These are phyloP conservation scores for Aristolochia californica DNA, from an alignment of 164 flowering plant genomes.

Conservation along the genomic window DNA sequence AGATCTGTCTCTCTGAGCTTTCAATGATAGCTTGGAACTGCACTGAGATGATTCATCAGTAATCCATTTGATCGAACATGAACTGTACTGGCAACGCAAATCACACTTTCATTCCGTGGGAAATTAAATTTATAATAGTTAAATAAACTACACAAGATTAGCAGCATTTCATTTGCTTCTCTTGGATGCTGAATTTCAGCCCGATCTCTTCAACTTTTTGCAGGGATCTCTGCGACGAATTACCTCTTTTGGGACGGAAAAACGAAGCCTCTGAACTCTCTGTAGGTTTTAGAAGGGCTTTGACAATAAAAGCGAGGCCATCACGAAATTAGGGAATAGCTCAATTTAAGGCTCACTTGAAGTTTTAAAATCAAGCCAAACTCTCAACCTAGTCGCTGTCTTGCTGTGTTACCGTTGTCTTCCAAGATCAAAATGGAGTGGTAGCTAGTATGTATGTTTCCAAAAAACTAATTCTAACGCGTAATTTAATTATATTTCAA, in stretches of 20 bases:
- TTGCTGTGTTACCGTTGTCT: too few relatives aligned
- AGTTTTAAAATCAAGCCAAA: too few relatives aligned
- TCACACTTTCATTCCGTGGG: background rate
- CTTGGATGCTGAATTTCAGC: conserved; percentile 37
- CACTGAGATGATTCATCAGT: background rate
- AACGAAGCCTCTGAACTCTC: conserved; percentile 65
- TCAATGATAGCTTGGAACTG: too few relatives aligned
- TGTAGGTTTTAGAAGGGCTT: conserved; percentile 35
- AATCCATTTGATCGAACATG: too few relatives aligned
- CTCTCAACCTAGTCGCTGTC: too few relatives aligned
- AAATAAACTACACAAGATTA: background rate
- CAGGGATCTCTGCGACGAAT: conserved; percentile 67
- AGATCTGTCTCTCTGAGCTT: too few relatives aligned
- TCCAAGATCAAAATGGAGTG: too few relatives aligned
- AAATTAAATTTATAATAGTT: too few relatives aligned
- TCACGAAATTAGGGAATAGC: conserved; percentile 77
- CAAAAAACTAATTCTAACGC: background rate
- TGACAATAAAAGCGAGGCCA: conserved; percentile 57
- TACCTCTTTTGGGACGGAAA: conserved; percentile 74
- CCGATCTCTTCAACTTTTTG: conserved; percentile 38
- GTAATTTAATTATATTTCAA: too few relatives aligned
- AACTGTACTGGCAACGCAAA: too few relatives aligned
- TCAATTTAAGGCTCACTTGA: too few relatives aligned
- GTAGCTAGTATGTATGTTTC: background rate
- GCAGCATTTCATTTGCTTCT: conserved; percentile 15